Evolutionary conservation across 2,329 filamentous ascomycete species (phyloP).

Genomic region (Atkinsonella texensis): DNA sequence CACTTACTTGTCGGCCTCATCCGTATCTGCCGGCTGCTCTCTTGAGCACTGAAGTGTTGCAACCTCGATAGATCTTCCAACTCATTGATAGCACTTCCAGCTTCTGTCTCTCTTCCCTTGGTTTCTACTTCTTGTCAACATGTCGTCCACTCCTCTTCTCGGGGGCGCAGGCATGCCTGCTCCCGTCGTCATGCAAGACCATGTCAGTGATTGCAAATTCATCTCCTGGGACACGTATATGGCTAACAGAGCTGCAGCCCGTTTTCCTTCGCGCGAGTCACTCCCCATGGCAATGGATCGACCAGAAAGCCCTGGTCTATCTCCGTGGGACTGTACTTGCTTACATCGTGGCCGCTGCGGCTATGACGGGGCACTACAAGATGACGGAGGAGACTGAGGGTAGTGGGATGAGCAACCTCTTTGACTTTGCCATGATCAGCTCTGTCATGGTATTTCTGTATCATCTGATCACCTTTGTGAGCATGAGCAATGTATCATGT

Average conservation of each 20-base stretch:
- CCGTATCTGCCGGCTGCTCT: not conserved
- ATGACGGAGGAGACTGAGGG: slow-evolving; percentile 26
- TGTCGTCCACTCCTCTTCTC: slow-evolving; percentile 26
- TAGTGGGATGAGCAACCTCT: slow-evolving; percentile 29
- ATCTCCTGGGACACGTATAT: not conserved
- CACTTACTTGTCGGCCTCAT: not conserved
- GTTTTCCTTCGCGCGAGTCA: slow-evolving; percentile 39
- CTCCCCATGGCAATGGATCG: slow-evolving; percentile 36
- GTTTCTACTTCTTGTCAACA: slow-evolving; percentile 6
- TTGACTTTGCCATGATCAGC: slow-evolving; percentile 36
- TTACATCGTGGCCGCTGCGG: slow-evolving; percentile 29
- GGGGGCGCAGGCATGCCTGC: slow-evolving; percentile 18
- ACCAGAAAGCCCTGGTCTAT: slow-evolving; percentile 32
- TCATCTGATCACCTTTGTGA: slow-evolving; percentile 33
- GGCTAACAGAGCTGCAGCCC: slow-evolving; percentile 24
- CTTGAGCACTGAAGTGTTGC: not conserved
- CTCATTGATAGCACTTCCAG: not conserved
- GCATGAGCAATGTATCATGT: slow-evolving; percentile 9
- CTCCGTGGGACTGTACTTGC: slow-evolving; percentile 30
- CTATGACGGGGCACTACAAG: slow-evolving; percentile 34
- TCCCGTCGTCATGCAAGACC: slow-evolving; percentile 22
- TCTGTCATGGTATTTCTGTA: slow-evolving; percentile 32
- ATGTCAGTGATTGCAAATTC: slow-evolving; percentile 14
- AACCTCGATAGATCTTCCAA: not conserved
- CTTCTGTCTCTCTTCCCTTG: not conserved